phyloP scores from a whole-genome alignment of 2,329 filamentous ascomycete species.

The Diaporthe sp. region DNA sequence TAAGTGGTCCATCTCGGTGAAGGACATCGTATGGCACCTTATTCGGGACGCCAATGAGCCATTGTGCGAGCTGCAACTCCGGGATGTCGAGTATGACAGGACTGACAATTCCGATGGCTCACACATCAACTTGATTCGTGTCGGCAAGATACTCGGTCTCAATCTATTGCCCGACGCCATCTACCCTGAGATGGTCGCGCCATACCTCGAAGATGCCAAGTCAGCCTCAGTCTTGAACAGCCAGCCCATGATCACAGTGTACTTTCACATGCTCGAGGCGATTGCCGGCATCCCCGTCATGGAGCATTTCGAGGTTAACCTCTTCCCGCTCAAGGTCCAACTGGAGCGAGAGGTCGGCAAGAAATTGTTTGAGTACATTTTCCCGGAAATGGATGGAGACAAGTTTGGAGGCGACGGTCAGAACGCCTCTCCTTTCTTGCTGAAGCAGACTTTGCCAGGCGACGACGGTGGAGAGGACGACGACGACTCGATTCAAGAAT shows the following conservation, averaged over 20 bases:
- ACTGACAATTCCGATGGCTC: constrained; percentile 98
- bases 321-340: constrained; percentile 94
- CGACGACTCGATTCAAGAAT: constrained; percentile 45
- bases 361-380: constrained; percentile 96
- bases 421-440: constrained; percentile 70
- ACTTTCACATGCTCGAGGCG: constrained; percentile 98
- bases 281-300: constrained; percentile 98
- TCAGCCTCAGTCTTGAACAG: constrained; percentile 65
- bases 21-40: constrained; percentile 97
- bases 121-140: constrained; percentile 90
- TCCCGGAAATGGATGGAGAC: constrained; percentile 81
- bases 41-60: constrained; percentile 88
- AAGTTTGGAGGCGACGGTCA: constrained; percentile 53
- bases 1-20: constrained; percentile 92
- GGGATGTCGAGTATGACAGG: constrained; percentile 91
- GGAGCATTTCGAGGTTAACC: constrained; percentile 94
- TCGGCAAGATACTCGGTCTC: constrained; percentile 87
- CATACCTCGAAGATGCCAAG: constrained; percentile 77
- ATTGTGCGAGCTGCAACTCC: constrained; percentile 91
- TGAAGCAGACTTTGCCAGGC: constrained; percentile 55
- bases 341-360: constrained; percentile 93
- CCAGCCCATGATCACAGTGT: constrained; percentile 89
- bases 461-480: constrained; percentile 61
- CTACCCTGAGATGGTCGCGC: constrained; percentile 95
- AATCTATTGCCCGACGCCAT: constrained; percentile 91